These are phyloP conservation scores for Rhododendron kiyosumense DNA, from an alignment of 148 eudicot species.

Conservation along the genomic window DNA sequence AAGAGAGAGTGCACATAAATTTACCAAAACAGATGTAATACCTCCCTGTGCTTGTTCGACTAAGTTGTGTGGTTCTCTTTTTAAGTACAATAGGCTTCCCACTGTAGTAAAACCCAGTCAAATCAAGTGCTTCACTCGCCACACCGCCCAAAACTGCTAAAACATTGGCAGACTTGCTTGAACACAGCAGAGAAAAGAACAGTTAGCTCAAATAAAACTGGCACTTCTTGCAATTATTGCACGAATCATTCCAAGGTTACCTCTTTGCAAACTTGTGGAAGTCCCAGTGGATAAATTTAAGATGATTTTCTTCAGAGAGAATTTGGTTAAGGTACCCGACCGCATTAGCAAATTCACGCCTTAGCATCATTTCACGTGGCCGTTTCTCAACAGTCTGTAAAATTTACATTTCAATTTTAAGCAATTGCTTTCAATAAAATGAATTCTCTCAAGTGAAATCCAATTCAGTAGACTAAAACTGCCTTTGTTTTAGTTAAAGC, in stretches of 20 bases:
- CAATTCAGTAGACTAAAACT: not conserved
- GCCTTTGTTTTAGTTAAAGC: not conserved
- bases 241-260: constrained; percentile 39
- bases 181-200: constrained; percentile 20
- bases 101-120: constrained; percentile 93
- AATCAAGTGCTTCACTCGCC: constrained; percentile 89
- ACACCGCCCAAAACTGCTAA: constrained; percentile 88
- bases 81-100: constrained; percentile 67
- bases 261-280: constrained; percentile 97
- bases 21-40: constrained; percentile 18
- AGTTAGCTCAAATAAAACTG: constrained; percentile 21
- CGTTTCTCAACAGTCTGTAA: constrained; percentile 95
- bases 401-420: constrained; percentile 7
- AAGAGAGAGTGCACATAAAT: not conserved
- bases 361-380: constrained; percentile 95
- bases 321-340: constrained; percentile 94
- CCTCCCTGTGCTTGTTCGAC: constrained; percentile 68
- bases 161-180: constrained; percentile 94
- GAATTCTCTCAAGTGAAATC: not conserved
- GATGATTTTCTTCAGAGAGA: constrained; percentile 65
- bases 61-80: constrained; percentile 50
- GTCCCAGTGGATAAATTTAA: constrained; percentile 92
- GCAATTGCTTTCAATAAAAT: not conserved
- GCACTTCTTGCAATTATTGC: not conserved
- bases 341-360: constrained; percentile 92